Evolutionary conservation across 2,329 filamentous ascomycete genomes (phyloP), one percentile per base, ranked within the genome.

Genomic region (Pyrenochaeta sp.): DNA sequence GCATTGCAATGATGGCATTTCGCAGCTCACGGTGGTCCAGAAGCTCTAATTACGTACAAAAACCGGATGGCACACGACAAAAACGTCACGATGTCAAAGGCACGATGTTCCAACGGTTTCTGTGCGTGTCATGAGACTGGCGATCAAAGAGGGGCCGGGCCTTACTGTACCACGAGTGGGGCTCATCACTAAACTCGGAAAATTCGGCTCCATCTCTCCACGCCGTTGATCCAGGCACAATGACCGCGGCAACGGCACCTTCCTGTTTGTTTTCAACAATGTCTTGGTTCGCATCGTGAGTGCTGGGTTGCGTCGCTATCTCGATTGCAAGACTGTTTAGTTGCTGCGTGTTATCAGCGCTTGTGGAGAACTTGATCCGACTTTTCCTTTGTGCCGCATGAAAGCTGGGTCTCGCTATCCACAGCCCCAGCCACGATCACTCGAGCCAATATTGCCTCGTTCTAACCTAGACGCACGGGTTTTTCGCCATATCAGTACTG

Each of bases 21-120:
- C 24, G 36, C 55, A 58, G 27, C 47, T 39, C 40, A 45, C 30
- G n/a, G 37, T 39, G 55, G 54, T 57, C 54, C 57, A 62, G 63
- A 61, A 54, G 56, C 40, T 53, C 34, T 19, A 40, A 61, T 72
- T 72, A 72, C 69, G 63, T 65, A 71, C 68, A 56, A 61, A 54
- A 62, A 60, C 54, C 15, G 30, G 40, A 39, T 36, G 50, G 48
- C 50, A 59, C 54, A 56, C 48, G 50, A 62, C 55, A 53, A 8
- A 58, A 68, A 71, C 69, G 72, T 74, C 72, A 73, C 67, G 47
- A 71, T 63, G 60, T 61, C 59, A 61, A 61, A 54, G 50, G 50
- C 43, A 57, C 56, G 52, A 52, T 34, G 51, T 61, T 64, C 48
- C 61, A 62, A 58, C 65, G 52, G 52, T 39, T 66, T 66, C 55